Evolutionary conservation across 192 early-diverging fungal genomes (phyloP).

Genomic region (Coemansia sp.): DNA sequence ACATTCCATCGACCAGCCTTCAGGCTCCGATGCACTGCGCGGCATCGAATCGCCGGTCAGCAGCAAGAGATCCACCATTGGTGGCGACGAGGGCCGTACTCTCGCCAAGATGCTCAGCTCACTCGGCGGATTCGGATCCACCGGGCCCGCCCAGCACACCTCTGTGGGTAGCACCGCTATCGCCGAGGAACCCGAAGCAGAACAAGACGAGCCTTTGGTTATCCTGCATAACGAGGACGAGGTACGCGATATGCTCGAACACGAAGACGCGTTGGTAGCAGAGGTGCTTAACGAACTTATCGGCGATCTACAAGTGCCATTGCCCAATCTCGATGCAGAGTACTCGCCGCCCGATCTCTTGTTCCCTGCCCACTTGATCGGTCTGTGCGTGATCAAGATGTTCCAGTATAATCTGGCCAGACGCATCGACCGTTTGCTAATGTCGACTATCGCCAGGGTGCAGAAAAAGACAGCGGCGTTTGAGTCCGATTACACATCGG

Average conservation of each 20-base stretch:
- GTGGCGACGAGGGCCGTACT: slow-evolving; percentile 40
- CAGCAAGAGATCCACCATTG: slow-evolving; percentile 41
- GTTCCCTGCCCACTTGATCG: slow-evolving; percentile 94
- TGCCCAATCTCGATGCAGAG: slow-evolving; percentile 81
- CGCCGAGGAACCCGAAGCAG: slow-evolving; percentile 21
- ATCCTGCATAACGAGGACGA: slow-evolving; percentile 44
- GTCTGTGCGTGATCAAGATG: slow-evolving; percentile 81
- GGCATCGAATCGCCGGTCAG: not conserved
- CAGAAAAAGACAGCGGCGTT: slow-evolving; percentile 70
- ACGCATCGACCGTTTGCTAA: slow-evolving; percentile 81
- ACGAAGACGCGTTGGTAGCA: slow-evolving; percentile 65
- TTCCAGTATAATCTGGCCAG: slow-evolving; percentile 80
- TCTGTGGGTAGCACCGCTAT: slow-evolving; percentile 13
- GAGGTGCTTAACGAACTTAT: slow-evolving; percentile 92
- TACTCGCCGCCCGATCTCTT: slow-evolving; percentile 68
- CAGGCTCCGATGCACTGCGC: not conserved
- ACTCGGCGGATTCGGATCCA: slow-evolving; percentile 30
- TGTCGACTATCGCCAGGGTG: slow-evolving; percentile 82
- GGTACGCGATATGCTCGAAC: slow-evolving; percentile 58
- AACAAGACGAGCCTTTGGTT: slow-evolving; percentile 4
- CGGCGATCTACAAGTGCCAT: slow-evolving; percentile 84
- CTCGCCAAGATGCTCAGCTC: slow-evolving; percentile 51
- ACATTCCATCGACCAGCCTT: slow-evolving; percentile 33
- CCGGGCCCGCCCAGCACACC: not conserved
- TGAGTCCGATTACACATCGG: slow-evolving; percentile 62